Evolutionary conservation across 768 basidiomycete species (phyloP).

Genomic region (Hericium erinaceus): DNA sequence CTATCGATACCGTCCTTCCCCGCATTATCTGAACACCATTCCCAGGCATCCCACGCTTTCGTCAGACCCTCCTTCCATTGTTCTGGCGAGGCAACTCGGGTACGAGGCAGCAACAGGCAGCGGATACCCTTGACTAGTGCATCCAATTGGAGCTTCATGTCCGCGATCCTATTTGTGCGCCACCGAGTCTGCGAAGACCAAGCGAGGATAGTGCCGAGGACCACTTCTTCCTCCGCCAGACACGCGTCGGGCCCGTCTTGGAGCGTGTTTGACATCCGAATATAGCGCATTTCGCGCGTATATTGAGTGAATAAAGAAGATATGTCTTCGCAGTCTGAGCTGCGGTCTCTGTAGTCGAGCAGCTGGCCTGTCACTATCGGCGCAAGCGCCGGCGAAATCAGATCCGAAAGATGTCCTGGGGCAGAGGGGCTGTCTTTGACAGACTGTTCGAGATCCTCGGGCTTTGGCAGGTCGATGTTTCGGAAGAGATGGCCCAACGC

Average conservation of each 20-base stretch:
- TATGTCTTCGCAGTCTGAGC: too few relatives aligned
- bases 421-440: neutral
- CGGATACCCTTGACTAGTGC: constrained; percentile 44
- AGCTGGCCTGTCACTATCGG: neutral
- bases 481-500: constrained; percentile 71
- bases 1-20: neutral
- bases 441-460: too few relatives aligned
- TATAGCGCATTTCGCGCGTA: constrained; percentile 58
- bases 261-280: constrained; percentile 58
- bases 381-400: neutral
- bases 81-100: too few relatives aligned
- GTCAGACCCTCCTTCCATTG: constrained; percentile 25
- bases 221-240: constrained; percentile 65
- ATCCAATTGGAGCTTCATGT: constrained; percentile 51
- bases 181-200: constrained; percentile 55
- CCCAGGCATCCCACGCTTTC: constrained; percentile 61
- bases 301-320: constrained; percentile 39
- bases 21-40: constrained; percentile 34
- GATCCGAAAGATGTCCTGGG: neutral
- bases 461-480: constrained; percentile 31
- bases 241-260: constrained; percentile 44
- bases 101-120: too few relatives aligned
- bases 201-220: constrained; percentile 65
- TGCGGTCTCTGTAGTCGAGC: too few relatives aligned
- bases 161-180: constrained; percentile 47